phyloP scores from a whole-genome alignment of 495 filamentous ascomycete genomes.

The Penicillium coffeae region DNA sequence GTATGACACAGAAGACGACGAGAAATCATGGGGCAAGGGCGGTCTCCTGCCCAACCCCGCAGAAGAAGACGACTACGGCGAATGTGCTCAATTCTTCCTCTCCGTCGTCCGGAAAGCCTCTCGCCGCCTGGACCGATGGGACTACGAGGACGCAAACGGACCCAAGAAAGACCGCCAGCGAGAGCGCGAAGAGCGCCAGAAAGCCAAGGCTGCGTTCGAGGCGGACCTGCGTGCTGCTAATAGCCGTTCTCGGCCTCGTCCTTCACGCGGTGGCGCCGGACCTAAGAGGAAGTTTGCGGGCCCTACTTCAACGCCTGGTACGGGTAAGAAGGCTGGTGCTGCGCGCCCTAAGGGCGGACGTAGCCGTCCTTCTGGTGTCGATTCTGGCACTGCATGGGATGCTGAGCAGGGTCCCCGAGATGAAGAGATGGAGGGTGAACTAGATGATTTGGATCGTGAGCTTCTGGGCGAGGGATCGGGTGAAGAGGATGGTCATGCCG shows the following conservation, averaged over 20 bases:
- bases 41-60: conserved; percentile 64
- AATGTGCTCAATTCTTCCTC: conserved; percentile 67
- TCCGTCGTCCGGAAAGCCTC: conserved; percentile 65
- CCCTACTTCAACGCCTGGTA: conserved; percentile 20
- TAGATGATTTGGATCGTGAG: conserved; percentile 52
- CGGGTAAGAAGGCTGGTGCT: conserved; percentile 21
- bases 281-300: conserved; percentile 39
- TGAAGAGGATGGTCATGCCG: conserved; percentile 37
- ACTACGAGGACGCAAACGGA: conserved; percentile 50
- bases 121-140: conserved; percentile 73
- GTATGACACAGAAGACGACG: conserved; percentile 80
- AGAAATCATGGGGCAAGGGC: conserved; percentile 53
- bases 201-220: conserved; percentile 21
- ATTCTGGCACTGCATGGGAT: conserved; percentile 18
- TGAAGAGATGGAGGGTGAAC: conserved; percentile 37
- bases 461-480: conserved; percentile 47
- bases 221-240: conserved; percentile 21
- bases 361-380: conserved; percentile 22
- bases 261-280: conserved; percentile 13
- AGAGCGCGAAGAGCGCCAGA: conserved; percentile 43
- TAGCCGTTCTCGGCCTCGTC: conserved; percentile 20
- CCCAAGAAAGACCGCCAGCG: conserved; percentile 41
- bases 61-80: conserved; percentile 73
- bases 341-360: conserved; percentile 31
- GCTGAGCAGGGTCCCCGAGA: conserved; percentile 22